phyloP scores from a whole-genome alignment of 106 monocot species.

The Acanthochlamys bracteata region DNA sequence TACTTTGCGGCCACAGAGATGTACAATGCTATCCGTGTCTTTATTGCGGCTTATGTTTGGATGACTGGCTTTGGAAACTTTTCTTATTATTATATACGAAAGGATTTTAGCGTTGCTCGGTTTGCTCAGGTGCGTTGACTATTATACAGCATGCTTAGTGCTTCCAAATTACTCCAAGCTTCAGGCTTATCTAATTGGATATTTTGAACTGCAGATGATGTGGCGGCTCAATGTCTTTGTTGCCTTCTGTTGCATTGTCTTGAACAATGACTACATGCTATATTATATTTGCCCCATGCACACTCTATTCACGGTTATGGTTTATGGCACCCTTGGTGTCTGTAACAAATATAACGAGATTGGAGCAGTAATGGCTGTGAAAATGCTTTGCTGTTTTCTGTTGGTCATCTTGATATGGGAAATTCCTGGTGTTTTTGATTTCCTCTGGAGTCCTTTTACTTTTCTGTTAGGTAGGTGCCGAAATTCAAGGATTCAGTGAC shows the following conservation, averaged over 20 bases:
- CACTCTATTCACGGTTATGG: conserved; percentile 36
- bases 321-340: conserved; percentile 29
- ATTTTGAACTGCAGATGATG: conserved; percentile 30
- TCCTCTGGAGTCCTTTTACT: conserved; percentile 31
- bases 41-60: conserved; percentile 42
- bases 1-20: conserved; percentile 36
- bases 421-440: conserved; percentile 38
- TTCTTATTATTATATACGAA: conserved; percentile 36
- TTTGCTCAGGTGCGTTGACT: conserved; percentile 10
- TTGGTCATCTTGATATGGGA: conserved; percentile 34
- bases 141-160: background rate
- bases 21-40: conserved; percentile 34
- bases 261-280: conserved; percentile 34
- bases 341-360: conserved; percentile 30
- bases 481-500: background rate
- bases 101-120: conserved; percentile 35
- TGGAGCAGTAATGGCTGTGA: conserved; percentile 23
- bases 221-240: conserved; percentile 41
- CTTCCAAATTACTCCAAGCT: too few relatives aligned
- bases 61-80: conserved; percentile 46
- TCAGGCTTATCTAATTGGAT: background rate
- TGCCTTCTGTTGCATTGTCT: conserved; percentile 33
- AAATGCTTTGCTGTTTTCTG: conserved; percentile 28
- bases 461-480: conserved; percentile 27
- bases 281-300: conserved; percentile 48